phyloP scores from a whole-genome alignment of 2,329 filamentous ascomycete genomes.

The Cyphellophora europaea region DNA sequence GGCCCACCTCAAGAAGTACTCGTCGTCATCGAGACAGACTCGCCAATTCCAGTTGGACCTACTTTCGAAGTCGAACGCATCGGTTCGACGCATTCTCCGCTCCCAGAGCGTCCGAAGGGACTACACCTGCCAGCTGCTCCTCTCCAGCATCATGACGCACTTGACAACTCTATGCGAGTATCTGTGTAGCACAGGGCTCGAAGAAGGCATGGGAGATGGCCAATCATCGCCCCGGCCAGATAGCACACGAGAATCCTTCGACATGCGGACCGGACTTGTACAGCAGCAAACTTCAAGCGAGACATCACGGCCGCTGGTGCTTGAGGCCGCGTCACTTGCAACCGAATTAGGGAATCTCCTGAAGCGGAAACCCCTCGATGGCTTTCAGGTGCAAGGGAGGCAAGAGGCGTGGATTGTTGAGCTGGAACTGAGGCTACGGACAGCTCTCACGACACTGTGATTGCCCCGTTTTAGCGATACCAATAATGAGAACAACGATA shows the following conservation, averaged over 20 bases:
- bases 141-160: conserved; percentile 16
- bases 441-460: conserved; percentile 7
- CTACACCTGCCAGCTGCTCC: conserved; percentile 17
- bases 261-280: not conserved
- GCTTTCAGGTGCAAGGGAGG: conserved; percentile 15
- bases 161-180: conserved; percentile 13
- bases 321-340: conserved; percentile 10
- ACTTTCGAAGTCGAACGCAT: conserved; percentile 15
- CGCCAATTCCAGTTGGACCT: conserved; percentile 13
- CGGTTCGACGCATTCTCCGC: conserved; percentile 12
- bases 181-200: conserved; percentile 4
- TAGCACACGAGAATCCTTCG: not conserved
- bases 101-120: conserved; percentile 11
- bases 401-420: conserved; percentile 17
- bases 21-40: conserved; percentile 4
- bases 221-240: not conserved
- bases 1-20: conserved; percentile 16
- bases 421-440: conserved; percentile 13
- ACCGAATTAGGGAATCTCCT: conserved; percentile 13
- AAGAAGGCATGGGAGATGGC: not conserved
- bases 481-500: too few relatives aligned
- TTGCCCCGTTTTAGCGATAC: too few relatives aligned
- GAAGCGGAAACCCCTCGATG: conserved; percentile 15
- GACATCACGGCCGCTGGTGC: conserved; percentile 1
- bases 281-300: not conserved